Conservation (phyloP, 768 basidiomycete genomes). For the Multifurca ochricompacta region DNA sequence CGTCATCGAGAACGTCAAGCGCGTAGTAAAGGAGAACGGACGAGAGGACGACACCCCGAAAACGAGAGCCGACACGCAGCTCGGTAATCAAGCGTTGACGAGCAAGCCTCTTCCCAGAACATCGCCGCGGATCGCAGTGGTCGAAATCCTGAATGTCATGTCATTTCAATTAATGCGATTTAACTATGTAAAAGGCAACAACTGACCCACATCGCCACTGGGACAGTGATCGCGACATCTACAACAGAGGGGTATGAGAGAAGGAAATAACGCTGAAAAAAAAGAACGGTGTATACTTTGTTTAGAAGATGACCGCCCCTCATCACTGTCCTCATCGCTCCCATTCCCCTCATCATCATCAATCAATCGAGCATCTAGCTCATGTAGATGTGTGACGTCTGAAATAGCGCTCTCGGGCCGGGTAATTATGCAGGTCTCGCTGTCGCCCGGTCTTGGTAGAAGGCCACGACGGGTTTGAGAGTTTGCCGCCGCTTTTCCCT, state of each 20-base stretch:
- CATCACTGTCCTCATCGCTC: constrained; percentile 6
- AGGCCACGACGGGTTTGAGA: constrained; percentile 7
- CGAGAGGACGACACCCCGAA: constrained; percentile 92
- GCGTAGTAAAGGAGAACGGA: constrained; percentile 34
- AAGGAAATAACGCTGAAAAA: neutral
- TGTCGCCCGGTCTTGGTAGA: neutral
- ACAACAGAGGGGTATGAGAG: neutral
- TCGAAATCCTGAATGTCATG: constrained; percentile 81
- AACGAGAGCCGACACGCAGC: constrained; percentile 76
- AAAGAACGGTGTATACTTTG: neutral
- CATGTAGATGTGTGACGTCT: constrained; percentile 24
- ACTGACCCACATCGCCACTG: constrained; percentile 95
- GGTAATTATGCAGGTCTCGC: too few species aligned
- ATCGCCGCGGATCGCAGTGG: constrained; percentile 89
- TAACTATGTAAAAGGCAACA: neutral
- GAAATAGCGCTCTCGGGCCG: constrained; percentile 55
- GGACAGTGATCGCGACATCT: constrained; percentile 39
- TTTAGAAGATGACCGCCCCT: neutral
- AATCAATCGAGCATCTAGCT: neutral
- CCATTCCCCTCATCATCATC: constrained; percentile 29
- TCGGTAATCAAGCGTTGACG: constrained; percentile 79
- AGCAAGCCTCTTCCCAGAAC: constrained; percentile 85
- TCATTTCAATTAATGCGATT: neutral
- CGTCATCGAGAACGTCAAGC: neutral
- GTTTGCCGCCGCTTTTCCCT: neutral